These are phyloP conservation scores for Aphanomyces euteiches DNA, from an alignment of 352 stramenopile species.

Conservation along the genomic window DNA sequence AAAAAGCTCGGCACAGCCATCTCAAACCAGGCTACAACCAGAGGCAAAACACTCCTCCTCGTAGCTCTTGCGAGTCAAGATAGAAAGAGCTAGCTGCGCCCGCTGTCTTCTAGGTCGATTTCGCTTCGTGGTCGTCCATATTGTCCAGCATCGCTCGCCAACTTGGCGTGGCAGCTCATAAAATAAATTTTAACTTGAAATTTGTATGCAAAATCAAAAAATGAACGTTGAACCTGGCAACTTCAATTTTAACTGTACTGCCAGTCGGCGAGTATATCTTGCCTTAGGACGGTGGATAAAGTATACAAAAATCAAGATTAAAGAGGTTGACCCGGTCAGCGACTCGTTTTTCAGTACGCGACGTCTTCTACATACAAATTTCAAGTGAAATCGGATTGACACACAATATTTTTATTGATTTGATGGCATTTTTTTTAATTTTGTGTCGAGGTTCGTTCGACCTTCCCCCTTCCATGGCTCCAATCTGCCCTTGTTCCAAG, in stretches of 20 bases:
- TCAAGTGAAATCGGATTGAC: neutral
- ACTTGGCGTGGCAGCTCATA: neutral
- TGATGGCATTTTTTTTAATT: neutral
- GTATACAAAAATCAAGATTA: conserved; percentile 18
- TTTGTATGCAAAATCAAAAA: conserved; percentile 3
- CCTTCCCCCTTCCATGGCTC: too few relatives aligned
- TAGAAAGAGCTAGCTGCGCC: too few relatives aligned
- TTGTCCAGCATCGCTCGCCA: neutral
- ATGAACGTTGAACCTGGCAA: conserved; percentile 15
- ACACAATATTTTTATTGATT: neutral
- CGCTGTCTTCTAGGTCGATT: too few relatives aligned
- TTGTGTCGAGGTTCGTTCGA: too few relatives aligned
- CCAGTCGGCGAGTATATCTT: neutral
- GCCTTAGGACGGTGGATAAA: neutral
- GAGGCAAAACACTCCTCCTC: too few relatives aligned
- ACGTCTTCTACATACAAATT: conserved; percentile 1
- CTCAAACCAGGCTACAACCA: too few relatives aligned
- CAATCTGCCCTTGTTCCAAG: too few relatives aligned
- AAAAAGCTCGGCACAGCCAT: too few relatives aligned
- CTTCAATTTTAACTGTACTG: conserved; percentile 12
- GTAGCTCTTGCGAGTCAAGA: too few relatives aligned
- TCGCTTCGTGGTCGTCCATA: too few relatives aligned
- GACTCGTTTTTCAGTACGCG: too few relatives aligned
- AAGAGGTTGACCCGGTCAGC: neutral
- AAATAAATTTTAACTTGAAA: neutral